Base-by-base conservation (phyloP, 441 rosid genomes). In the Arabidopsis hybrid region DNA sequence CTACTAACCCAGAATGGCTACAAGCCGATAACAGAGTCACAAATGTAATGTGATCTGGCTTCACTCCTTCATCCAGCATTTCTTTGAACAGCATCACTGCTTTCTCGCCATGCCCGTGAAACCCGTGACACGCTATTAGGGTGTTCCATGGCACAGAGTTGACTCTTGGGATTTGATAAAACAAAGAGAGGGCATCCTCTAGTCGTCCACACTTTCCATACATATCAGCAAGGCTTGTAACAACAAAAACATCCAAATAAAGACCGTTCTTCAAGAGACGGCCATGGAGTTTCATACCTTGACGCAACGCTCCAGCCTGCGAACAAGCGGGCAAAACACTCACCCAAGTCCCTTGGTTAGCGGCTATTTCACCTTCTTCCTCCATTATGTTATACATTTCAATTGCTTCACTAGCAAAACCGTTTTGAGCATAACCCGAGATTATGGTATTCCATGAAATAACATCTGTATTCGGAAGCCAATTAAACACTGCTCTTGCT, bases 151-250 rank as follows among this genome's bases (percentile, higher is more conserved):
- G 91, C 58, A 86, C 88, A 4, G 90, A 77, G 51, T 75, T 81
- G 35, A 69, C 72, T 74, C 84, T 82, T 1, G 89, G 84, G 26
- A 87, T 73, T 58, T 85, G 69, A 32, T 75, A 73, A 78, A 92
- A 90, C 43, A 90, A 67, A 40, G 80, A 84, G 78, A 85, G 55
- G 1, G 91, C 94, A 55, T 88, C 85, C 42, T 84, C 92, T 70
- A 90, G 51, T 74, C 82, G 80, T 42, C 96, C 96, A 55, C 97
- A 92, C 80, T 90, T 90, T 69, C 94, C 97, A 53, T 92, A 88
- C 91, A 88, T 80, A 82, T 92, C 96, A 56, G 88, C 66, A 8
- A 92, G 92, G 78, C 90, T 88, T 18, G 94, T 92, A 39, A 85
- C 91, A 31, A 88, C 81, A 74, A 77, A 87, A 63, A 86, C 81